Base-by-base conservation (phyloP, 2,329 filamentous ascomycete species). In the Chaetomium strumarium region DNA sequence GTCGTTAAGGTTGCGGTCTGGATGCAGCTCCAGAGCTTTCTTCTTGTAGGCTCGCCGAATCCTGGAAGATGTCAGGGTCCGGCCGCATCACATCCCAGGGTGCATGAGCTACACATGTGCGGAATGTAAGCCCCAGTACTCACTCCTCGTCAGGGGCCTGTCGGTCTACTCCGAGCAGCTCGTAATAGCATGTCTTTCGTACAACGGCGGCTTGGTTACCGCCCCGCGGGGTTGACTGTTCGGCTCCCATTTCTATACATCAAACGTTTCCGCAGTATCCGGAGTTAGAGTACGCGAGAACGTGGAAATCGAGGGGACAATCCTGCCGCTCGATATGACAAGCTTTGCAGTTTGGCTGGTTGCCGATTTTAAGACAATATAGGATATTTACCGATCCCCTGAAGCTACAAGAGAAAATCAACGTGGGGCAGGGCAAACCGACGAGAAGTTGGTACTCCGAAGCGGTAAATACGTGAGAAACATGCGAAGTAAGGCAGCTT, bases 41-140 rank as follows among this genome's bases (percentile, higher is more conserved):
- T 75, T 84, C 58, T 90, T 83, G 70, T 99, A 99, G 13, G 91
- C 90, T 64, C 90, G 95, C 65, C 96, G 96, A 64, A 99, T 90
- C 58, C 87, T 92, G 19, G 10, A 19, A 34, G 9, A 13, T 11
- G 34, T 46, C 14, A 52, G 34, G 17, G n/a, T 10, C 3, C 31
- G 12, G 17, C 5, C 5, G 10, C 17, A 14, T 43, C n/a, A n/a
- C 6, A n/a, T 17, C 5, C 30, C 9, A 9, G 2, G 11, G 11
- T 1, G 19, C 19, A 30, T 5, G 19, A 20, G 11, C 3, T 7
- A 29, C 14, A 5, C 14, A 24, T 29, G 12, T n/a, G 43, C 14
- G 10, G 14, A 44, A 44, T 24, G 36, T 20, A 39, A 51, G 4
- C n/a, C 3, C 34, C 13, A 14, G 34, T 24, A 37, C 79, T 66